phyloP scores from a whole-genome alignment of 2,329 filamentous ascomycete species.

The Parastagonospora avenae region DNA sequence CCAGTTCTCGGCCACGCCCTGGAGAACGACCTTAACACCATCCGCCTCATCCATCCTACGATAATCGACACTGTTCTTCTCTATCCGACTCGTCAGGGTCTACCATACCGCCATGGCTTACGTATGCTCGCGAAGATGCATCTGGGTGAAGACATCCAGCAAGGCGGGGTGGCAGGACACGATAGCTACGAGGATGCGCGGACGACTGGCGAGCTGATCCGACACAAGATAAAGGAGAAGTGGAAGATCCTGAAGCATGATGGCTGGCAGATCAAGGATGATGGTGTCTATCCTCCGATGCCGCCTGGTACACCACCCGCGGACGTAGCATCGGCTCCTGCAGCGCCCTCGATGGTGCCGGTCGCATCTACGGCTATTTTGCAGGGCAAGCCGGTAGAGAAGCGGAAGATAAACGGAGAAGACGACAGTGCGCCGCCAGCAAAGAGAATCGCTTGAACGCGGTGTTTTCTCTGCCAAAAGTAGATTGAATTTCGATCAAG shows the following conservation, averaged over 20 bases:
- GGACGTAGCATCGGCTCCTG: slow-evolving; percentile 11
- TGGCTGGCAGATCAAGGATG: slow-evolving; percentile 64
- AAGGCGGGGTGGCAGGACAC: slow-evolving; percentile 71
- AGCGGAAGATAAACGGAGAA: slow-evolving; percentile 28
- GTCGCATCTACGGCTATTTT: slow-evolving; percentile 9
- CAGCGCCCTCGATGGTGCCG: slow-evolving; percentile 23
- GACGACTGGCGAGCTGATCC: slow-evolving; percentile 84
- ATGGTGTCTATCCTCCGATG: slow-evolving; percentile 37
- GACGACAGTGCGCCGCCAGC: background rate
- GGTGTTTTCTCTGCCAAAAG: no score
- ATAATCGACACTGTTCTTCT: slow-evolving; percentile 86
- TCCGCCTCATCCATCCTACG: slow-evolving; percentile 81
- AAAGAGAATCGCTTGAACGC: slow-evolving; percentile 6
- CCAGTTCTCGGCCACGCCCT: slow-evolving; percentile 91
- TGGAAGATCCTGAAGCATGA: slow-evolving; percentile 70
- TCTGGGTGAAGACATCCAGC: slow-evolving; percentile 79
- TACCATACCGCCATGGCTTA: slow-evolving; percentile 80
- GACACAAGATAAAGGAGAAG: slow-evolving; percentile 69
- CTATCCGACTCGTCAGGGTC: slow-evolving; percentile 76
- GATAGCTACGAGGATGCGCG: slow-evolving; percentile 92
- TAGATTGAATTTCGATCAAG: no score
- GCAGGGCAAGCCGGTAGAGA: slow-evolving; percentile 17
- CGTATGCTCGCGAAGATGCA: slow-evolving; percentile 72
- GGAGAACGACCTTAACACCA: slow-evolving; percentile 90
- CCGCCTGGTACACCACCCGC: slow-evolving; percentile 24